Base-by-base conservation (phyloP, 2,329 filamentous ascomycete species). In the Paraphoma sp. region DNA sequence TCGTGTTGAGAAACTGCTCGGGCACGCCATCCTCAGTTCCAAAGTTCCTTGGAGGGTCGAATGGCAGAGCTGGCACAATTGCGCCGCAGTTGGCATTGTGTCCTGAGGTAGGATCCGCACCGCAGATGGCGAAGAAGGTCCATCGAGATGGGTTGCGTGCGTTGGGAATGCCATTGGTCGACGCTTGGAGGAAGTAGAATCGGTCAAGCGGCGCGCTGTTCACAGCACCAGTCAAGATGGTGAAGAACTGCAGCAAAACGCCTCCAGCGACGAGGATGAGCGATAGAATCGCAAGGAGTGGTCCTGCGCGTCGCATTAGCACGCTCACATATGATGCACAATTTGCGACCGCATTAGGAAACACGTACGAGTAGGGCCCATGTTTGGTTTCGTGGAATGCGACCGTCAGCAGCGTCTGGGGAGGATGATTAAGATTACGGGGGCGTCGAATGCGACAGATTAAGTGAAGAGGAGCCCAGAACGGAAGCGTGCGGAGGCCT, bases 51-150 rank as follows among this genome's bases (percentile, higher is more conserved):
- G 82, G 79, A 12, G 86, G 86, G 65, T 83, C 91, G 83, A 82
- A 95, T 72, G 78, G 92, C 79, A 74, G 89, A 69, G 77, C 85
- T 0, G 88, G 89, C 16, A 86, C 83, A 2, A 85, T 76, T 1
- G 70, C 70, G 57, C 87, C 84, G 78, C 92, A 97, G 77, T 90
- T 76, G 50, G 73, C 79, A 49, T 81, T 82, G 73, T 88, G 76
- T 30, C 82, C 82, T 45, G 79, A 76, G 36, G 59, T 86, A 1
- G 65, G 60, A 59, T 79, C 80, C 30, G 81, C 81, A 50, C 88
- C 86, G 79, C 93, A 96, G 59, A 96, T 82, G 76, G 91, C 89
- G 83, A 96, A 95, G 79, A 90, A 96, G 36, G 93, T 96, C 94
- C 94, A 98, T 79, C 94, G 88, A 11, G 92, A 89, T 16, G 81